Base-by-base conservation (phyloP, 169 alveolate genomes). In the Plasmodium gaboni region DNA sequence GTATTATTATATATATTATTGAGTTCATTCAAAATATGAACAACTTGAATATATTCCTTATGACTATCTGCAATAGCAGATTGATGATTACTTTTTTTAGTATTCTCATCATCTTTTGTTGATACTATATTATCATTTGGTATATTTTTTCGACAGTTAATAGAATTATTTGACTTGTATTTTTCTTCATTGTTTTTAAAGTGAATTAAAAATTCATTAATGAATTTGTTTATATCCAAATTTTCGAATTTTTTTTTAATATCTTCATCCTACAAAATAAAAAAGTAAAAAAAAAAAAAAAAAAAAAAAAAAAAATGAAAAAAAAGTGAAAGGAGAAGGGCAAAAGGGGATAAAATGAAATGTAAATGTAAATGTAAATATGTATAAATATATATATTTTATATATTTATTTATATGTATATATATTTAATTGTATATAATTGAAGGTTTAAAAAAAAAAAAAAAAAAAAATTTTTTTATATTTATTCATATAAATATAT, bases 171-270 rank as follows among this genome's bases (percentile, higher is more conserved):
- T 5, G 59, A 55, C 51, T 80, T 80, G 65, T 80, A 80, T 72
- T 60, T 80, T 68, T 80, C 90, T 68, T 80, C 73, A 53, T 80
- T 80, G 24, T 68, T 60, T 68, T 71, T 80, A 19, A 68, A 68
- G 50, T 80, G 90, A 28, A 48, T 24, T 80, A 80, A 67, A 50
- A 80, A 80, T 42, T 67, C 90, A 17, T 65, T 80, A 48, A 72
- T 17, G 38, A 67, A 80, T 53, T 61, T 68, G 26, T 32, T 13
- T 80, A 80, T 80, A 55, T 72, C 80, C 48, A 80, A 67, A 38
- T 80, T 57, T 80, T 80, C 90, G 64, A 80, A 80, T 68, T 80
- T 65, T 24, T 48, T 53, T 68, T 68, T 80, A 59, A 80, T 60
- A 4, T 80, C 73, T 50, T 65, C 67, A 55, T 80, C 90, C 19